Conservation (phyloP, 1,139 yeast species). For the Zygotorulaspora mrakii region DNA sequence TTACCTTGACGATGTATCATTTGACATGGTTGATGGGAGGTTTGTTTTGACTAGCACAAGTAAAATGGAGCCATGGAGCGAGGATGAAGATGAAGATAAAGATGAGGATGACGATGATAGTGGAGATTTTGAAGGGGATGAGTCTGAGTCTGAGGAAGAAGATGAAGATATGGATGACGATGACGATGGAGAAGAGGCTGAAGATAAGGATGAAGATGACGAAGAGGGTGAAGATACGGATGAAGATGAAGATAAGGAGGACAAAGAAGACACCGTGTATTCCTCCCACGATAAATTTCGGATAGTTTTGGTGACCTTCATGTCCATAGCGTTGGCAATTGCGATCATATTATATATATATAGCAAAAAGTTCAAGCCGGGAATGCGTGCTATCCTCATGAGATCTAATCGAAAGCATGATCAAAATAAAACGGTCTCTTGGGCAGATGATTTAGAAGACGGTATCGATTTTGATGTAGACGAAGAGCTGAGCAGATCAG, state of each 20-base stretch:
- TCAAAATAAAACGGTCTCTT: slow-evolving; percentile 35
- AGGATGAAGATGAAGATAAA: slow-evolving; percentile 14
- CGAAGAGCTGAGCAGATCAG: slow-evolving; percentile 34
- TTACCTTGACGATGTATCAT: slow-evolving; percentile 23
- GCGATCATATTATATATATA: slow-evolving; percentile 11
- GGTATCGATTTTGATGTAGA: slow-evolving; percentile 40
- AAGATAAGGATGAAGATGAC: slow-evolving; percentile 10
- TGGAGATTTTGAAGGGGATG: slow-evolving; percentile 7
- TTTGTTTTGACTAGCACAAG: slow-evolving; percentile 18
- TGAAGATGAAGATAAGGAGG: slow-evolving; percentile 4
- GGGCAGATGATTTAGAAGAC: slow-evolving; percentile 36
- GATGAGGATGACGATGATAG: slow-evolving; percentile 3
- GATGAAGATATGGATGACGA: slow-evolving; percentile 14
- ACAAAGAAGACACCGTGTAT: neutral
- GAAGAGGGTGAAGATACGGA: slow-evolving; percentile 5
- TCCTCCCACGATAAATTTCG: slow-evolving; percentile 1
- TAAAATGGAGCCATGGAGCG: slow-evolving; percentile 9
- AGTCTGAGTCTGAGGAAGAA: slow-evolving; percentile 5
- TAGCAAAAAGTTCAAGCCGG: slow-evolving; percentile 15
- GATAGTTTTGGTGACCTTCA: slow-evolving; percentile 5
- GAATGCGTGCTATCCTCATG: slow-evolving; percentile 32
- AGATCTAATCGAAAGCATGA: slow-evolving; percentile 23
- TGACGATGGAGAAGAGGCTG: slow-evolving; percentile 14
- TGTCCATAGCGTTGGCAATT: slow-evolving; percentile 5
- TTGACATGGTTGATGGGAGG: slow-evolving; percentile 16